Evolutionary conservation across 176 grass and related monocot genomes (phyloP), one percentile per base, ranked within the genome.

Genomic region (Raddia guianensis): DNA sequence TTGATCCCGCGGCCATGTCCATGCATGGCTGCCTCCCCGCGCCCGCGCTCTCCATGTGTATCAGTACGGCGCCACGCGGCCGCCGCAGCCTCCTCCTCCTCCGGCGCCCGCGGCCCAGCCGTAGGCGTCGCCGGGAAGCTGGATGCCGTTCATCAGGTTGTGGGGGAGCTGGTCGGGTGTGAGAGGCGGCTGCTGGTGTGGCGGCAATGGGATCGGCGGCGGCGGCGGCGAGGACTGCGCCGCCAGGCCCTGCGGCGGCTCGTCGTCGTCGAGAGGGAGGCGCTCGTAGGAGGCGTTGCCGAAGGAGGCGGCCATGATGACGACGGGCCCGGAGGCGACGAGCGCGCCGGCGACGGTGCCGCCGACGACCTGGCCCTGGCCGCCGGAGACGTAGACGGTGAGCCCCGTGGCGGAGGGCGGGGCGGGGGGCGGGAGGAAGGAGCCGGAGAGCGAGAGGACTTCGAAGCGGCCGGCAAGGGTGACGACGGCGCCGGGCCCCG

Each of bases 281-380:
- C 92, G 82, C 76, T 99, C 96, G 70, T 95, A 99, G 33, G 90
- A 82, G n/a, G 96, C 90, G 93, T 98, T 95, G 33, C 92, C 90
- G 82, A 98, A 98, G 19, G 90, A 95, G 13, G 96, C 96, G 12
- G 92, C 90, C 66, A 98, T 91, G 79, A 98, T 93, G 7, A 98
- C 89, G 16, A 98, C 92, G 5, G 95, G 95, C 2, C 90, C 90
- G 0, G 88, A 81, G 5, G 95, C 88, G 0, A 95, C n/a, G 70
- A 98, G 93, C 5, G 90, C 42, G 14, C 95, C 92, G 18, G 90
- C 90, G 8, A 93, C 92, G 6, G 77, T 61, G 15, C 92, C 96
- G 0, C 96, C 92, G 13, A 95, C 59, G 15, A 95, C 83, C 83
- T 95, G 92, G 6, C 90, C 92, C 75, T 98, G 90, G 6, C 96